Percentiles rank a stretch among this genome's conserved stretches.
phyloP scores from a whole-genome alignment of 805 yeast species.

The Candida maris region DNA sequence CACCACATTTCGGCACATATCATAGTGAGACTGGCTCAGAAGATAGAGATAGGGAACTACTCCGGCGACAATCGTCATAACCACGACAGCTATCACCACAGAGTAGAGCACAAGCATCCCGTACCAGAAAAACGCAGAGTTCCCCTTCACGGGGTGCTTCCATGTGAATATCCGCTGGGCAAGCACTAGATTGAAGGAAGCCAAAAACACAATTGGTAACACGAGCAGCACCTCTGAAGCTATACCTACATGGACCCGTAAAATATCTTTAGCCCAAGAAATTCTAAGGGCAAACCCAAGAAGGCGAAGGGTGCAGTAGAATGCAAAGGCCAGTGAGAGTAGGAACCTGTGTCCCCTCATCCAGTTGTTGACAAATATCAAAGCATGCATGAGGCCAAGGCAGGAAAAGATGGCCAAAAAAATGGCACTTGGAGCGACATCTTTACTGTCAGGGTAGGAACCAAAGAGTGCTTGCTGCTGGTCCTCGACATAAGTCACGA shows the following conservation, averaged over 20 bases:
- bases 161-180: slow-evolving; percentile 75
- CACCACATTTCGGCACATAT: slow-evolving; percentile 51
- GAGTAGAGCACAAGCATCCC: slow-evolving; percentile 48
- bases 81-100: slow-evolving; percentile 53
- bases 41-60: slow-evolving; percentile 57
- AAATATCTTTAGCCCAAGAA: slow-evolving; percentile 54
- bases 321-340: slow-evolving; percentile 48
- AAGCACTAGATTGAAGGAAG: slow-evolving; percentile 57
- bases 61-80: slow-evolving; percentile 68
- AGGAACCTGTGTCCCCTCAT: slow-evolving; percentile 59
- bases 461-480: slow-evolving; percentile 57
- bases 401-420: slow-evolving; percentile 52
- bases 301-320: slow-evolving; percentile 50
- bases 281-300: slow-evolving; percentile 59
- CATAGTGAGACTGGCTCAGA: slow-evolving; percentile 40
- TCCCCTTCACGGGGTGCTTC: slow-evolving; percentile 72
- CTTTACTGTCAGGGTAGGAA: slow-evolving; percentile 51
- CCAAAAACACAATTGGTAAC: slow-evolving; percentile 55
- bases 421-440: slow-evolving; percentile 57
- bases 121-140: slow-evolving; percentile 45
- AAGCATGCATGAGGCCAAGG: slow-evolving; percentile 43
- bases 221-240: slow-evolving; percentile 54
- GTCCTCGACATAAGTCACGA: slow-evolving; percentile 35
- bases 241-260: slow-evolving; percentile 46
- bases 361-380: slow-evolving; percentile 45